Base-by-base conservation (phyloP, 1,284 basidiomycete genomes). In the Rhodotorula sp. region DNA sequence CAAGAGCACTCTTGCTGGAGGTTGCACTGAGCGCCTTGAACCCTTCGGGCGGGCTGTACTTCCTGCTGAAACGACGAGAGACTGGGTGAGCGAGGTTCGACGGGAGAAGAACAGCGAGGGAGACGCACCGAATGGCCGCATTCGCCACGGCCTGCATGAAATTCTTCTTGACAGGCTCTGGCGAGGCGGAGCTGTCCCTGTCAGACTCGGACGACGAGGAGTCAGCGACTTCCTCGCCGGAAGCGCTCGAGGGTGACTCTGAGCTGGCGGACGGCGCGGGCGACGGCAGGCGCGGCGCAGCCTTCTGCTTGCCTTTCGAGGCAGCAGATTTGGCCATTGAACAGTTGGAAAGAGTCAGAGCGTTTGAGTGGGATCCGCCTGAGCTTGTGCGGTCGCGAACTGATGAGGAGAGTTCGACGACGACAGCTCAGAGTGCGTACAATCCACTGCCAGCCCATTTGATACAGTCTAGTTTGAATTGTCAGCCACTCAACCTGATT, bases 1-100 rank as follows among this genome's bases (percentile, higher is more conserved):
- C 73, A 51, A 68, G 54, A 4, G 30, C 46, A 24, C 62, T 64
- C 65, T 64, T 55, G 2, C 17, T 60, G 1, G 44, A 44, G 6
- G 24, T 20, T 17, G 47, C 64, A 27, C 54, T 67, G 47, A 58
- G 48, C 5, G 47, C 15, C 36, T 64, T 66, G 62, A 67, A 62
- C 4, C 73, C 73, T 2, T 27, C 30, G 8, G 73, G 73, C 32
- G 70, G 62, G n/a, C 62, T 36, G 60, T 72, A 74, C 34, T 69
- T 70, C 10, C 73, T 71, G 64, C n/a, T 17, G 17, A 0, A 1
- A 11, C 17, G 19, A 6, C 52, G 32, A 19, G 7, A 8, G 3
- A 36, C 6, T 19, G 4, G 17, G 36, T 30, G 17, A 39, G 39
- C 32, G 19, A 34, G 62, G 24, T 48, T 20, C 44, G 44, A 22